These are phyloP conservation scores for Trichoderma harzianum DNA, from an alignment of 2,329 filamentous ascomycete genomes.

Conservation along the genomic window DNA sequence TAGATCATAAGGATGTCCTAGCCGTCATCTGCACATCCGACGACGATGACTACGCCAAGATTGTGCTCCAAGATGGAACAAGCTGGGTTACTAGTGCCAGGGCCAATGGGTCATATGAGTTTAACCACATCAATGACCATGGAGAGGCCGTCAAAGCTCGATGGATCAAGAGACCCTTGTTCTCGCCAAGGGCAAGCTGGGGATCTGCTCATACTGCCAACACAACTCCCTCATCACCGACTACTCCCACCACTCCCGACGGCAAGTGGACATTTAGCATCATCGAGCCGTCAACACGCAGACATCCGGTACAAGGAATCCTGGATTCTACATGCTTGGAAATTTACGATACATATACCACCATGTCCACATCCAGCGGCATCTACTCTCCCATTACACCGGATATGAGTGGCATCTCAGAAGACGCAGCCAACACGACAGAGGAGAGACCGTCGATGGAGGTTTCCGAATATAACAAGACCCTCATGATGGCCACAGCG, in stretches of 20 bases:
- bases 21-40: slow-evolving; percentile 65
- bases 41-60: slow-evolving; percentile 56
- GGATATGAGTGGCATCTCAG: slow-evolving; percentile 23
- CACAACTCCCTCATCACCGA: slow-evolving; percentile 26
- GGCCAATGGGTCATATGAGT: slow-evolving; percentile 61
- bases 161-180: slow-evolving; percentile 58
- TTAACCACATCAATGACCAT: slow-evolving; percentile 55
- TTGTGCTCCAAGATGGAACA: slow-evolving; percentile 62
- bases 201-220: slow-evolving; percentile 21
- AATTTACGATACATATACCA: slow-evolving; percentile 65
- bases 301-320: slow-evolving; percentile 71
- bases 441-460: slow-evolving; percentile 31
- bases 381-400: slow-evolving; percentile 42
- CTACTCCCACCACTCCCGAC: slow-evolving; percentile 35
- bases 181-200: slow-evolving; percentile 21
- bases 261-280: slow-evolving; percentile 73
- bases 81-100: slow-evolving; percentile 55
- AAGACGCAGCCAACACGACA: slow-evolving; percentile 21
- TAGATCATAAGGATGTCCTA: slow-evolving; percentile 53
- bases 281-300: slow-evolving; percentile 63
- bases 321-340: slow-evolving; percentile 63
- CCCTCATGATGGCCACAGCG: slow-evolving; percentile 38
- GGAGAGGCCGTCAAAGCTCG: slow-evolving; percentile 60
- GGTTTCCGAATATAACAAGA: slow-evolving; percentile 34
- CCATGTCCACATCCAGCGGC: slow-evolving; percentile 49